phyloP scores from a whole-genome alignment of 2,329 filamentous ascomycete species.

The Penicillium palitans region DNA sequence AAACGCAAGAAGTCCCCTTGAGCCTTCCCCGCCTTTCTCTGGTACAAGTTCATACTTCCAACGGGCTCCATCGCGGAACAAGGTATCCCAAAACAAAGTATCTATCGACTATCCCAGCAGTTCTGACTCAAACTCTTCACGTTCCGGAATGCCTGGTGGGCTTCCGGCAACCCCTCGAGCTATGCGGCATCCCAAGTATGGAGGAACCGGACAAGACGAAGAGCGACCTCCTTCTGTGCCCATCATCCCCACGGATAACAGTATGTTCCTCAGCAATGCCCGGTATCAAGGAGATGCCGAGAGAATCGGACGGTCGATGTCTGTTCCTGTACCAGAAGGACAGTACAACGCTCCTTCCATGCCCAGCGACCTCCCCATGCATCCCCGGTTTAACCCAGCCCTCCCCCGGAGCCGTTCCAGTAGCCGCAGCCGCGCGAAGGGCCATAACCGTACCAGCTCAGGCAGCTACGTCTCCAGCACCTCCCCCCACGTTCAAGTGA shows the following conservation, averaged over 20 bases:
- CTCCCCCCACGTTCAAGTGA: slow-evolving; percentile 47
- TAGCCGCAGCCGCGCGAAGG: slow-evolving; percentile 37
- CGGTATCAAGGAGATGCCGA: slow-evolving; percentile 41
- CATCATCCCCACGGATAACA: slow-evolving; percentile 53
- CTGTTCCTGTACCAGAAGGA: slow-evolving; percentile 38
- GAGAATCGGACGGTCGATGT: slow-evolving; percentile 42
- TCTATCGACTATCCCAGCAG: slow-evolving; percentile 44
- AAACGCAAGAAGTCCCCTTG: slow-evolving; percentile 44
- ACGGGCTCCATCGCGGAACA: slow-evolving; percentile 34
- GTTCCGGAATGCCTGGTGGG: slow-evolving; percentile 61
- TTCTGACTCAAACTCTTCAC: slow-evolving; percentile 43
- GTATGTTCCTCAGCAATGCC: slow-evolving; percentile 39
- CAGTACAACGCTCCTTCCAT: slow-evolving; percentile 21
- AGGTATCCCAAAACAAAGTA: slow-evolving; percentile 35
- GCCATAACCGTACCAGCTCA: slow-evolving; percentile 32
- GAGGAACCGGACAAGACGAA: slow-evolving; percentile 42
- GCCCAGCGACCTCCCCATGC: slow-evolving; percentile 39
- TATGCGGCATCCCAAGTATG: slow-evolving; percentile 77
- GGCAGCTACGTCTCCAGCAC: slow-evolving; percentile 30
- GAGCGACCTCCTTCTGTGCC: slow-evolving; percentile 56
- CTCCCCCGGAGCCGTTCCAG: slow-evolving; percentile 44
- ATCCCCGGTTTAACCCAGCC: slow-evolving; percentile 43
- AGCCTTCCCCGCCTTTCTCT: slow-evolving; percentile 44
- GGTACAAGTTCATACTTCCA: slow-evolving; percentile 35
- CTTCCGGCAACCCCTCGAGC: slow-evolving; percentile 89